These are phyloP conservation scores for Suillus clintonianus DNA, from an alignment of 768 basidiomycete species.

Conservation along the genomic window DNA sequence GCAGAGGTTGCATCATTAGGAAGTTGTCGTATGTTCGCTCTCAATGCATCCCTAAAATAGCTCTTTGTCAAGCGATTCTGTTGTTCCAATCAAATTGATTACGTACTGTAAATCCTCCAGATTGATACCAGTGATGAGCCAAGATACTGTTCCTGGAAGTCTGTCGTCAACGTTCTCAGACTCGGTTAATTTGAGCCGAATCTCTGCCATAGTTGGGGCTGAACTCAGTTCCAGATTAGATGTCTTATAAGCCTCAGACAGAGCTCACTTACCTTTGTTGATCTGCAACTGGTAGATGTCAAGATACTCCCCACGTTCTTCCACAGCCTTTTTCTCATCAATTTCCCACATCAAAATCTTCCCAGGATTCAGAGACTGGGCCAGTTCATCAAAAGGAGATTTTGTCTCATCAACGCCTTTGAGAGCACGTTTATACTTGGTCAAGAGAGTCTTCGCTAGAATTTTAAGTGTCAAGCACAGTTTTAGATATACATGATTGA, in stretches of 20 bases:
- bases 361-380: neutral
- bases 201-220: conserved; percentile 9
- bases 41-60: neutral
- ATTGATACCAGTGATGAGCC: conserved; percentile 4
- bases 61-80: no score
- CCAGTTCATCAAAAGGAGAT: neutral
- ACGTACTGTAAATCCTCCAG: neutral
- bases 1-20: neutral
- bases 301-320: neutral
- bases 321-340: neutral
- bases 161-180: neutral
- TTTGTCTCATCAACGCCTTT: neutral
- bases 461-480: neutral
- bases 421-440: neutral
- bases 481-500: neutral
- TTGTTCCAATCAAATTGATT: no score
- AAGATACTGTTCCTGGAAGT: neutral
- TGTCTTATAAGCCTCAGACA: neutral
- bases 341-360: neutral
- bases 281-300: conserved; percentile 4
- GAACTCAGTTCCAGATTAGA: neutral
- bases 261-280: neutral
- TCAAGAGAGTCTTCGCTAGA: neutral
- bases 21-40: neutral
- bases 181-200: neutral